Evolutionary conservation across 1,284 basidiomycete species (phyloP).

Genomic region (Inonotus obliquus): DNA sequence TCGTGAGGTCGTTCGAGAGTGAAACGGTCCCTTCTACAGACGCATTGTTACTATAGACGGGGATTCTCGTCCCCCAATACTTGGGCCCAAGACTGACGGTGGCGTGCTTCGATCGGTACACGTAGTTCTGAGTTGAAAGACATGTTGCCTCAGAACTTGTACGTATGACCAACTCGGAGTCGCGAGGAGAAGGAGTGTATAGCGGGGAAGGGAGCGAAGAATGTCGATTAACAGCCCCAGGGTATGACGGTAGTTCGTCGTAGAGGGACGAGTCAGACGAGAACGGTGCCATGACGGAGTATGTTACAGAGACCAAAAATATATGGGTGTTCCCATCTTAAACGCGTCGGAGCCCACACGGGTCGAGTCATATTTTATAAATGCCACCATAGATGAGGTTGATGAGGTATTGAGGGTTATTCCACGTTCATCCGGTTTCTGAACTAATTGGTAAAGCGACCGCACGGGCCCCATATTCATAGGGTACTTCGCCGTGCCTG

Average conservation of each 20-base stretch:
- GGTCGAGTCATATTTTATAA: slow-evolving; percentile 5
- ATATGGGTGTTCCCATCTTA: background rate
- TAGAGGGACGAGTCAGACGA: background rate
- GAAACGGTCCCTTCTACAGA: slow-evolving; percentile 37
- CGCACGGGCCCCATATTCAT: background rate
- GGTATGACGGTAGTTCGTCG: slow-evolving; percentile 12
- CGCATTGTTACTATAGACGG: slow-evolving; percentile 39
- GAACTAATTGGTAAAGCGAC: background rate
- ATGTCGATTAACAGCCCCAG: background rate
- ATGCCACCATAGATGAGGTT: background rate
- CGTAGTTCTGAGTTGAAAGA: slow-evolving; percentile 30
- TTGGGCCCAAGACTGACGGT: slow-evolving; percentile 38
- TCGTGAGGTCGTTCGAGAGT: slow-evolving; percentile 32
- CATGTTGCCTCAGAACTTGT: background rate
- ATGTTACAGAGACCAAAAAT: background rate
- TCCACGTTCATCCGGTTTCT: background rate
- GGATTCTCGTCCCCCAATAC: slow-evolving; percentile 35
- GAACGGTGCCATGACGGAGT: background rate
- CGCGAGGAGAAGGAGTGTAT: slow-evolving; percentile 6
- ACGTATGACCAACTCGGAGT: slow-evolving; percentile 4
- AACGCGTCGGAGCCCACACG: background rate
- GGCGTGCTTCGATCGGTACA: slow-evolving; percentile 37
- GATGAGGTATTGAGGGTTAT: background rate
- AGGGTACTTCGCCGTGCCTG: background rate
- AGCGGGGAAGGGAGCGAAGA: background rate